phyloP scores from a whole-genome alignment of 1,139 yeast genomes.

The Yamadazyma dendronema region DNA sequence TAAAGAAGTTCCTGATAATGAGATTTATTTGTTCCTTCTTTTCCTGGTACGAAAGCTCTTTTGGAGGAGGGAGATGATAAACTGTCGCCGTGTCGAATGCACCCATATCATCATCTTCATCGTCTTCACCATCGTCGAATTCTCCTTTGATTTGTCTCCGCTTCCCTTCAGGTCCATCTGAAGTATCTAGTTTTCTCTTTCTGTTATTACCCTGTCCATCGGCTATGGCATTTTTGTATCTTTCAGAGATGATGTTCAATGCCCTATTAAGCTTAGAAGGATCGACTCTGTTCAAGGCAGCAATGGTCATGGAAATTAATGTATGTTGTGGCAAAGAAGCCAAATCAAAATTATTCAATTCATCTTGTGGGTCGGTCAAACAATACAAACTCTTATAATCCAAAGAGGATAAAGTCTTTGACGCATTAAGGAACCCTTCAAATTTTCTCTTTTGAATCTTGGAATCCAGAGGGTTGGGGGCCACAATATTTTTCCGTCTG shows the following conservation, averaged over 20 bases:
- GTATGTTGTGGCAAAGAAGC: constrained; percentile 64
- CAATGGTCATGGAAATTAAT: constrained; percentile 62
- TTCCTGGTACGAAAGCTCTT: constrained; percentile 42
- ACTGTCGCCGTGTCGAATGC: constrained; percentile 41
- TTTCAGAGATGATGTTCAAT: constrained; percentile 60
- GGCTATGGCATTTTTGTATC: constrained; percentile 42
- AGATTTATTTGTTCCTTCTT: constrained; percentile 53
- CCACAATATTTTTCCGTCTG: constrained; percentile 39
- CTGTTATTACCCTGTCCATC: constrained; percentile 7
- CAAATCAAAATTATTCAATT: constrained; percentile 66
- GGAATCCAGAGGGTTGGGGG: constrained; percentile 25
- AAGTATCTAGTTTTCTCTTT: constrained; percentile 7
- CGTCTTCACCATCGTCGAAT: constrained; percentile 21
- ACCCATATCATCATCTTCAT: constrained; percentile 35
- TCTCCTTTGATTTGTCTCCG: constrained; percentile 8
- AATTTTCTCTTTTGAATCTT: constrained; percentile 38
- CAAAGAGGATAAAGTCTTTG: constrained; percentile 27
- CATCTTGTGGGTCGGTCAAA: constrained; percentile 60
- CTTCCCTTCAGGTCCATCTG: constrained; percentile 2
- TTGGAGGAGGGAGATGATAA: constrained; percentile 61
- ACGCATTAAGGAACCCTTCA: constrained; percentile 33
- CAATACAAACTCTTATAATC: constrained; percentile 52
- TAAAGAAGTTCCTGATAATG: constrained; percentile 56
- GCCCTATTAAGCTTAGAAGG: constrained; percentile 61
- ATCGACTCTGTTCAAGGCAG: constrained; percentile 58